Evolutionary conservation across 2,329 filamentous ascomycete species (phyloP).

Genomic region (Colletotrichum viniferum): DNA sequence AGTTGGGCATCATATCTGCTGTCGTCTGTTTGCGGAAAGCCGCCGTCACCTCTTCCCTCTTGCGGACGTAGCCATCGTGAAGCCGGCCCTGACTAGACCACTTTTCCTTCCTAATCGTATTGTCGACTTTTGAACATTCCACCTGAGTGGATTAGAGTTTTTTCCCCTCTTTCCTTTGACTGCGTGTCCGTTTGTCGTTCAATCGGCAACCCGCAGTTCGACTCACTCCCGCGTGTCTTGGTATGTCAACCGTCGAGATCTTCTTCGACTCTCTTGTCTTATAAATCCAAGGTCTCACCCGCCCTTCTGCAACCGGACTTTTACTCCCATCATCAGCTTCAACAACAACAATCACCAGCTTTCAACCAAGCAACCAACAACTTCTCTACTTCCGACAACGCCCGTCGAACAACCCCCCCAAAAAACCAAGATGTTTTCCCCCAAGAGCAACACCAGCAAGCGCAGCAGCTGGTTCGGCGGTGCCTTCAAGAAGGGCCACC

Average conservation of each 20-base stretch:
- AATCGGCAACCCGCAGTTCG: neutral
- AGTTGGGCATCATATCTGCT: neutral
- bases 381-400: neutral
- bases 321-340: neutral
- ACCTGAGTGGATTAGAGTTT: neutral
- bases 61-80: constrained; percentile 10
- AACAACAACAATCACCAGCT: neutral
- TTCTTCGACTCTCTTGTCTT: neutral
- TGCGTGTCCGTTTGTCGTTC: neutral
- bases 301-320: neutral
- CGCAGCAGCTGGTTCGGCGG: constrained; percentile 8
- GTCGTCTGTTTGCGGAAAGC: constrained; percentile 4
- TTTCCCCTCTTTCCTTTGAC: neutral
- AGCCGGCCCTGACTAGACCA: neutral
- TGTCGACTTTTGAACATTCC: neutral
- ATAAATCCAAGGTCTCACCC: constrained; percentile 5
- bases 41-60: neutral
- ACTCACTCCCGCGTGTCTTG: constrained; percentile 1
- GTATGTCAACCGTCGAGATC: neutral
- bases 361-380: neutral
- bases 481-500: constrained; percentile 8
- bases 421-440: neutral
- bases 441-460: constrained; percentile 3
- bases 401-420: neutral
- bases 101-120: neutral